Evolutionary conservation across 805 yeast genomes (phyloP).

Genomic region (Kurtzmaniella fragi): DNA sequence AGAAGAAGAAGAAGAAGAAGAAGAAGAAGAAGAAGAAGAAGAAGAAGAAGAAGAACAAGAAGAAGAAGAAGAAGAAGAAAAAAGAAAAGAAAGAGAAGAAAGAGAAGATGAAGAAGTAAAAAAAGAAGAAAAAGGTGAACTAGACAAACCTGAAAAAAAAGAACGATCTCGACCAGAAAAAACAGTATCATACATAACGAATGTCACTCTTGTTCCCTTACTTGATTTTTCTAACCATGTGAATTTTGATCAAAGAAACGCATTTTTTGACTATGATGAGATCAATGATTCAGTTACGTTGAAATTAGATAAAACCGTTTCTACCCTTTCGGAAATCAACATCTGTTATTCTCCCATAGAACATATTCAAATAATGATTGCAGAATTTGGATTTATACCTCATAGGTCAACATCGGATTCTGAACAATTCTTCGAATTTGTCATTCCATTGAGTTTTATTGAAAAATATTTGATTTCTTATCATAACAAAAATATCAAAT

Average conservation of each 20-base stretch:
- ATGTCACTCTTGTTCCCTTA: conserved; percentile 58
- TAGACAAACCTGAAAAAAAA: conserved; percentile 70
- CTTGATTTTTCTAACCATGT: conserved; percentile 67
- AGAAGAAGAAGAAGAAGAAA: conserved; percentile 61
- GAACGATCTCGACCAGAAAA: conserved; percentile 25
- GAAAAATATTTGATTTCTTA: conserved; percentile 7
- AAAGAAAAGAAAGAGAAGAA: conserved; percentile 71
- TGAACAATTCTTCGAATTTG: conserved; percentile 11
- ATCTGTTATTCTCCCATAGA: conserved; percentile 21
- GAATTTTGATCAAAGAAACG: conserved; percentile 34
- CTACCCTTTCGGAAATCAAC: conserved; percentile 15
- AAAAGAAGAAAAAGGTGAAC: conserved; percentile 67
- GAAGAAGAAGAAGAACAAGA: conserved; percentile 43
- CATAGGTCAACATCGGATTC: neutral
- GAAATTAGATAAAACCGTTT: conserved; percentile 36
- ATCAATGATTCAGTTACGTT: conserved; percentile 48
- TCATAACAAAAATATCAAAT: conserved; percentile 7
- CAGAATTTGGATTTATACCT: conserved; percentile 31
- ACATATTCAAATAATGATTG: conserved; percentile 18
- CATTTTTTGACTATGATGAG: conserved; percentile 57
- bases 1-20: too few species aligned
- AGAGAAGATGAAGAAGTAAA: too few species aligned
- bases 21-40: conserved; percentile 26
- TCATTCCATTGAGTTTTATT: conserved; percentile 4
- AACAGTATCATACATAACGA: conserved; percentile 13